Percentiles rank a stretch among this genome's conserved stretches.
These are phyloP conservation scores for Scheffersomyces parashehatae DNA, from an alignment of 1,139 yeast species.

Conservation along the genomic window DNA sequence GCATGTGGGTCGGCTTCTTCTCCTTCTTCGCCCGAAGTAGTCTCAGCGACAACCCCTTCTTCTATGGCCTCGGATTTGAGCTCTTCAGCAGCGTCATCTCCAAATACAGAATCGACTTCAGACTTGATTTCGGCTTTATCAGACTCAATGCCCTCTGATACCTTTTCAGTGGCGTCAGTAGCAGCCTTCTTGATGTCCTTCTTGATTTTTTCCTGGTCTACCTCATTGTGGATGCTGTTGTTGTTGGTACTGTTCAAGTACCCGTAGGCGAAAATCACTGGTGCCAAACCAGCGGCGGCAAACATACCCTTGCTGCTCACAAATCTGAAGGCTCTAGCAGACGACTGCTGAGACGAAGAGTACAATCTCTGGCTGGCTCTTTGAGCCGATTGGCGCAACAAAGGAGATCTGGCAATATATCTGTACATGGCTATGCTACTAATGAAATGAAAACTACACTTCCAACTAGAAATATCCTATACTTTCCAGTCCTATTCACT, in stretches of 20 bases:
- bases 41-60: conserved; percentile 17
- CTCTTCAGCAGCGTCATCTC: conserved; percentile 7
- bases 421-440: conserved; percentile 13
- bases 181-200: conserved; percentile 2
- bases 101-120: conserved; percentile 8
- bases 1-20: conserved; percentile 31
- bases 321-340: background rate
- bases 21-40: conserved; percentile 12
- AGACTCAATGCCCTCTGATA: conserved; percentile 1
- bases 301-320: conserved; percentile 8
- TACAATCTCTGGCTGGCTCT: conserved; percentile 12
- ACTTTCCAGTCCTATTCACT: too few species aligned
- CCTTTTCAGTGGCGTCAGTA: background rate
- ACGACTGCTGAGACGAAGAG: conserved; percentile 4
- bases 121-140: conserved; percentile 7
- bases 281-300: conserved; percentile 14
- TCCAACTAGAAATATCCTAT: too few species aligned
- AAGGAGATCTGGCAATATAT: conserved; percentile 10
- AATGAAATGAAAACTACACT: background rate
- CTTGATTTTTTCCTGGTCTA: conserved; percentile 1
- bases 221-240: conserved; percentile 7
- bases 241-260: conserved; percentile 10
- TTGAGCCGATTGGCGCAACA: conserved; percentile 11
- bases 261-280: conserved; percentile 11
- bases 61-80: conserved; percentile 12